Conservation (phyloP, 192 early-diverging fungal species). For the Podila verticillata region DNA sequence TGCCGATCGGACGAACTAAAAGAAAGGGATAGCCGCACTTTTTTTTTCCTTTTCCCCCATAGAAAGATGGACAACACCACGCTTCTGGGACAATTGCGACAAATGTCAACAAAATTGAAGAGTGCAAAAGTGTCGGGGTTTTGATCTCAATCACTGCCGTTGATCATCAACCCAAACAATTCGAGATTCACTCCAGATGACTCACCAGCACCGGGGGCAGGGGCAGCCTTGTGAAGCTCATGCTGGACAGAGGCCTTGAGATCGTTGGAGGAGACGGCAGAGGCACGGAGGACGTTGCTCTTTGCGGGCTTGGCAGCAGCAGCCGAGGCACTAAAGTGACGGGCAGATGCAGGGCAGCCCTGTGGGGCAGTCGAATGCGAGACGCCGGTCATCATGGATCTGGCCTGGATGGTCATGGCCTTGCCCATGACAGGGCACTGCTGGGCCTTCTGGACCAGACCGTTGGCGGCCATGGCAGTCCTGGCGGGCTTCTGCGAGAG, state of each 20-base stretch:
- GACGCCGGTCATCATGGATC: constrained; percentile 68
- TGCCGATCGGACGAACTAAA: no score
- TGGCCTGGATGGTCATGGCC: constrained; percentile 72
- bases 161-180: no score
- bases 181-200: not conserved
- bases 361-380: constrained; percentile 53
- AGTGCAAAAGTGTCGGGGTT: not conserved
- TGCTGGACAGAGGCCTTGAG: constrained; percentile 39
- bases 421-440: constrained; percentile 85
- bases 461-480: constrained; percentile 46
- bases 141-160: no score
- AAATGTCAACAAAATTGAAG: constrained; percentile 15
- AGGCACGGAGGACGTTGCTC: constrained; percentile 46
- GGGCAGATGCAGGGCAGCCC: constrained; percentile 29
- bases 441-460: constrained; percentile 67
- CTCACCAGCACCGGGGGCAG: constrained; percentile 47
- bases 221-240: constrained; percentile 45
- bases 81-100: no score
- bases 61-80: no score
- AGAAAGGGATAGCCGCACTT: no score
- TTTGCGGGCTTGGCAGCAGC: constrained; percentile 40
- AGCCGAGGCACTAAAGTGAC: constrained; percentile 52
- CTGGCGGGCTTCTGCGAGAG: constrained; percentile 54
- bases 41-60: no score
- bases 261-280: constrained; percentile 40